These are phyloP conservation scores for Tulasnella sp. DNA, from an alignment of 768 basidiomycete species.

Conservation along the genomic window DNA sequence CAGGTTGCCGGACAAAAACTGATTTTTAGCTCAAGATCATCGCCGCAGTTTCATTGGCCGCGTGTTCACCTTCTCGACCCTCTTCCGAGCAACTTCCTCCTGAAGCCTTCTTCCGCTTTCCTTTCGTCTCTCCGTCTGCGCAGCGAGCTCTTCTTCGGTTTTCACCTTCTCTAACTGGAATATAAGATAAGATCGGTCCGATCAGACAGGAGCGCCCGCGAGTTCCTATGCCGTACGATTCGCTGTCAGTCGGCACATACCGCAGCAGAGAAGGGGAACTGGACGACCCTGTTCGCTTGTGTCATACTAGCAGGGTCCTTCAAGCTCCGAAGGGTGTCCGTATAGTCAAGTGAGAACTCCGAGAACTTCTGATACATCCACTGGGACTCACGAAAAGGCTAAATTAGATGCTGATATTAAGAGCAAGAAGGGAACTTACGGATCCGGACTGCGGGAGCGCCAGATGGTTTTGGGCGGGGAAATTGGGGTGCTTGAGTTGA, in stretches of 20 bases:
- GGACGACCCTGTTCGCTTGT: slow-evolving; percentile 58
- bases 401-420: not conserved
- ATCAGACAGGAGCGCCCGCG: not conserved
- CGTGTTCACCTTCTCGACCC: slow-evolving; percentile 66
- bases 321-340: slow-evolving; percentile 52
- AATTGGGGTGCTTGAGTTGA: slow-evolving; percentile 90
- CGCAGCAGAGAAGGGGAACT: slow-evolving; percentile 66
- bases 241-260: slow-evolving; percentile 21
- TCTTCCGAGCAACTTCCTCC: slow-evolving; percentile 77
- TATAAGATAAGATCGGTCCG: no score
- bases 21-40: not conserved
- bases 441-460: slow-evolving; percentile 6
- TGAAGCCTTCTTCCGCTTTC: slow-evolving; percentile 85
- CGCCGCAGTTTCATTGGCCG: not conserved
- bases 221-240: no score
- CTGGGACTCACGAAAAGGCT: slow-evolving; percentile 31
- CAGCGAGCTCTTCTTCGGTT: slow-evolving; percentile 79
- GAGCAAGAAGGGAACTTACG: slow-evolving; percentile 2
- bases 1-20: not conserved
- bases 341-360: slow-evolving; percentile 43
- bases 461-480: slow-evolving; percentile 43
- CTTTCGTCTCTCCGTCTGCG: slow-evolving; percentile 63
- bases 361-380: slow-evolving; percentile 86
- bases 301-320: slow-evolving; percentile 56
- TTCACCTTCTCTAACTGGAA: slow-evolving; percentile 50